Base-by-base conservation (phyloP, 805 yeast species). In the Barnettozyma pratensis region DNA sequence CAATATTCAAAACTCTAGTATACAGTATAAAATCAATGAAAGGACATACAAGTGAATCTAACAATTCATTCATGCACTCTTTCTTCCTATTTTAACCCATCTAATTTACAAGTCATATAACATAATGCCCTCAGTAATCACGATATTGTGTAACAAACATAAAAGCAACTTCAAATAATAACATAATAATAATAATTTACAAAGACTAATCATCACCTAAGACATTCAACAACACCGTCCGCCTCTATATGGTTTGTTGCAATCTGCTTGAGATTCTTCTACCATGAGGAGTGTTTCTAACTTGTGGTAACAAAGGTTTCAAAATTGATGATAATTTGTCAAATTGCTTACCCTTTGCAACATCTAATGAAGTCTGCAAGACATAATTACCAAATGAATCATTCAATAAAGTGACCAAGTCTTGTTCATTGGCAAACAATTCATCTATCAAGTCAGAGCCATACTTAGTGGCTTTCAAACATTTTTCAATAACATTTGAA, bases 331-430 rank as follows among this genome's bases (percentile, higher is more conserved):
- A 77, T 47, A 86, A 69, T 49, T 72, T 73, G 39, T 70, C 71
- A 61, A 84, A 81, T 47, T 83, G 77, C 5, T 62, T 64, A 37
- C 70, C 63, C 42, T 64, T 63, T 11, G 74, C 64, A 42, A 72
- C 71, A 59, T 91, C 97, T 54, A 91, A 71, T 41, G 94, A 86
- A 0, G 99, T 92, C 69, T 92, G 99, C 45, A 94, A 74, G 39
- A 94, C 99, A 61, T 94, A 91, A 65, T 92, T 94, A 8, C 97
- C 99, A 61, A 79, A 94, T 38, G 95, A 90, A 66, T 94, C 98
- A 54, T 89, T 86, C 57, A 92, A 74, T 49, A 92, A 73, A 47
- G 76, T 75, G 62, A 68, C 55, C 30, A 71, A 58, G 36, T 65
- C 69, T 10, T 59, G 47, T 29, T 64, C 67, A 25, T 66, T 61